Evolutionary conservation across 1,284 basidiomycete species (phyloP), one percentile per base, ranked within the genome.

Genomic region (Malassezia dermatis): DNA sequence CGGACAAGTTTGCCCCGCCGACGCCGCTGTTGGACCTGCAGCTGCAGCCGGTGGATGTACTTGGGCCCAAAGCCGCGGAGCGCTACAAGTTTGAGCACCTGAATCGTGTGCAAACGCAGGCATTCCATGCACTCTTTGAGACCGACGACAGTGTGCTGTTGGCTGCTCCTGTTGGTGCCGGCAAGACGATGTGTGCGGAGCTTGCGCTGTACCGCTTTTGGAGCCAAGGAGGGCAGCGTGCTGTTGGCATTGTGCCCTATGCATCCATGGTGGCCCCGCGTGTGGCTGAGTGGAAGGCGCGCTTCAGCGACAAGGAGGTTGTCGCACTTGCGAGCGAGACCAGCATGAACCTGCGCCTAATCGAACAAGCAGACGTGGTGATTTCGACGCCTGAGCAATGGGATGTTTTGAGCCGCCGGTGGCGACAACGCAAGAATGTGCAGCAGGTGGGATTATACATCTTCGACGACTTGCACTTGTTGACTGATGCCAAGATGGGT

Each of bases 81-180:
- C 82, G 95, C 40, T 98, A 94, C 75, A 39, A 48, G 23, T 85
- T 93, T 61, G 79, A 83, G 58, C 82, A 81, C 0, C 95, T 96
- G 81, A 98, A 98, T 82, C 96, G 95, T 78, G 94, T 96, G 63
- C 94, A 98, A 75, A 98, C 90, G 0, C 94, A 98, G 77, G 89
- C 94, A 32, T 98, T 96, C 84, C 93, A 96, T 66, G 89, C 91
- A 0, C 79, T 98, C 0, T 98, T 93, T 76, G 91, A 88, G 0
- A 86, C 89, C 0, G 90, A 96, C 72, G 91, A 96, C 71, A 94
- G 90, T 67, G 85, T 93, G 37, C 89, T 98, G 70, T 84, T 98
- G 54, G 91, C 90, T 23, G 93, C 91, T 0, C 93, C 94, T 0
- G 90, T 90, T 0, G 93, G 94, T 10, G 89, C 87, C 56, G 93